A percentile compares a stretch with the other conserved stretches of the same genome.
Conservation (phyloP, 2,329 filamentous ascomycete species). For the Beauveria asiatica region DNA sequence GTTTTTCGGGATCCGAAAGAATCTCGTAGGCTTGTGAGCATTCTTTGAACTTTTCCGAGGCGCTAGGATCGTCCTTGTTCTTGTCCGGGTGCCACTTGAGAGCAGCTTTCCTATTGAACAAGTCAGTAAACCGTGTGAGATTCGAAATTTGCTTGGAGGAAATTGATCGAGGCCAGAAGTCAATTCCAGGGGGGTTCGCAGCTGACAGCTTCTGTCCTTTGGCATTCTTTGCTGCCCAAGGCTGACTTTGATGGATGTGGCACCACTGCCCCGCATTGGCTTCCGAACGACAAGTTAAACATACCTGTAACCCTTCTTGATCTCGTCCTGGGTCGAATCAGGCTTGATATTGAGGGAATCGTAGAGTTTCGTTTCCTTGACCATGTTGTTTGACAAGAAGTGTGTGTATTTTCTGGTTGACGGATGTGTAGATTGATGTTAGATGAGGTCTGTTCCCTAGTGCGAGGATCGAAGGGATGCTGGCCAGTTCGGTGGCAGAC, state of each 20-base stretch:
- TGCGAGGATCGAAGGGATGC: too few species aligned
- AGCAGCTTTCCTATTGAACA: slow-evolving; percentile 62
- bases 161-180: not conserved
- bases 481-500: too few species aligned
- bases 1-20: slow-evolving; percentile 91
- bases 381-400: slow-evolving; percentile 51
- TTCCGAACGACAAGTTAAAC: slow-evolving; percentile 19
- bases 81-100: slow-evolving; percentile 95
- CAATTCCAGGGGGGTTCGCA: not conserved
- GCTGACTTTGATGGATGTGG: not conserved
- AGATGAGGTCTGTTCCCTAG: too few species aligned
- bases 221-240: not conserved
- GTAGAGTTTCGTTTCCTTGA: slow-evolving; percentile 92
- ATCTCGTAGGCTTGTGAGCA: slow-evolving; percentile 97
- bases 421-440: not conserved
- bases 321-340: slow-evolving; percentile 79
- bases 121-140: slow-evolving; percentile 7
- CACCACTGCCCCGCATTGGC: slow-evolving; percentile 7
- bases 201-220: not conserved
- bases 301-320: slow-evolving; percentile 92
- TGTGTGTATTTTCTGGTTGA: not conserved
- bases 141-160: not conserved
- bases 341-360: slow-evolving; percentile 74
- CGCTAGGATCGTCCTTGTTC: slow-evolving; percentile 83
- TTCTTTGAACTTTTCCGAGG: slow-evolving; percentile 95